Base-by-base conservation (phyloP, 2,329 filamentous ascomycete genomes). In the Colletotrichum orchidophilum region DNA sequence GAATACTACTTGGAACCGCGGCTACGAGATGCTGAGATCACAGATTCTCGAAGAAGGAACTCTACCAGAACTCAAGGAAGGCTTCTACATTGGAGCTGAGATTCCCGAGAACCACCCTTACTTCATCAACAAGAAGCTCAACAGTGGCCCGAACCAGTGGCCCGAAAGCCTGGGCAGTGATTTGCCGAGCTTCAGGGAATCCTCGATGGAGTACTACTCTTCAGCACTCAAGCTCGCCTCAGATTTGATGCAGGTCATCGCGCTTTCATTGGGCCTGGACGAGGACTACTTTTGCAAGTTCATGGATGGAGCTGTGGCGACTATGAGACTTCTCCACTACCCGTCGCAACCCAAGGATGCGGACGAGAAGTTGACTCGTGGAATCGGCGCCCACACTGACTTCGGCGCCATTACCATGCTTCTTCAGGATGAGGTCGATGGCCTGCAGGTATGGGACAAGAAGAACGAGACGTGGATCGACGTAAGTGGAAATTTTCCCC, bases 391-490 rank as follows among this genome's bases (percentile, higher is more conserved):
- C 3, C 88, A 88, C 73, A 87, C 86, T 1, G 88, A 88, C 74
- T 90, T 87, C 72, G 86, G 87, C n/a, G 84, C 84, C 57, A 83
- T 90, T 54, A 90, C 88, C 0, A 80, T 90, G 33, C 83, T 90
- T 12, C 81, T 89, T 3, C 87, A 89, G 74, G 86, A 87, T 69
- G 78, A 79, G 2, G 79, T 84, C 15, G 83, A 84, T 33, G 88
- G 87, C 0, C 81, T 90, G 2, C 82, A 90, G 73, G 86, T 90
- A 3, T 82, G 85, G 63, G 82, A 88, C 69, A 77, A 79, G 18
- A 70, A 81, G 4, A 83, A 82, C 11, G 78, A 80, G 13, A 78
- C 80, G 8, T 89, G 85, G 86, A 80, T 81, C 53, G 79, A 80
- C 69, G 79, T 81, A 65, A 75, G 75, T 72, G 15, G 5, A n/a